Conservation (phyloP, 1,284 basidiomycete genomes). For the Apiotrichum mycotoxinovorans region DNA sequence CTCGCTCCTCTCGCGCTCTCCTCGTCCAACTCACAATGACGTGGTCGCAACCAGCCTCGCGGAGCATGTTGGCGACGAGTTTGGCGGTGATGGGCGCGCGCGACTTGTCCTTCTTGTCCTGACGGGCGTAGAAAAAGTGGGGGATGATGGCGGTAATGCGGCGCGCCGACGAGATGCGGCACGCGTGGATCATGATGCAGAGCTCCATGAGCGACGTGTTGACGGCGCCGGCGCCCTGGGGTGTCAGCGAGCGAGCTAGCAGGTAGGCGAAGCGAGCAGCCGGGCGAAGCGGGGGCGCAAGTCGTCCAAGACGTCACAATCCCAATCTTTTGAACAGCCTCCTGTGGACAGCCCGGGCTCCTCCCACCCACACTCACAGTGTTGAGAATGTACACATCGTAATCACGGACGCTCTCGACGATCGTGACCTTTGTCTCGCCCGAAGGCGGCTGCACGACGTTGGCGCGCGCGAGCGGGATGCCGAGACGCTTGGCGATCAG, state of each 20-base stretch:
- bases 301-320: no score
- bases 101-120: constrained; percentile 99
- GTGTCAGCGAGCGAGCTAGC: no score
- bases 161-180: constrained; percentile 94
- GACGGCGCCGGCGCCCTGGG: constrained; percentile 53
- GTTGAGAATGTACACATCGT: constrained; percentile 99
- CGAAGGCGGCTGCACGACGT: constrained; percentile 81
- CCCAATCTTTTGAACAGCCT: no score
- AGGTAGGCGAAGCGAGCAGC: no score
- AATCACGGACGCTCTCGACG: constrained; percentile 91
- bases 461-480: constrained; percentile 75
- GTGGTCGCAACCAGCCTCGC: constrained; percentile 96
- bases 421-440: constrained; percentile 92
- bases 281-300: no score
- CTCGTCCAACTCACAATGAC: constrained; percentile 73
- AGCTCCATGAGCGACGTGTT: constrained; percentile 92
- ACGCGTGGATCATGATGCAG: constrained; percentile 99
- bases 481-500: constrained; percentile 88
- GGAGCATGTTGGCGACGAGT: constrained; percentile 98
- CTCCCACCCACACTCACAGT: no score
- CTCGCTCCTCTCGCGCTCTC: no score
- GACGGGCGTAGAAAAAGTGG: constrained; percentile 88
- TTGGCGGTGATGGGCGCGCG: constrained; percentile 98
- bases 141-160: constrained; percentile 95
- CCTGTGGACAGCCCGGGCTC: no score